phyloP scores from a whole-genome alignment of 805 yeast genomes.

The Ogataea zsoltii region DNA sequence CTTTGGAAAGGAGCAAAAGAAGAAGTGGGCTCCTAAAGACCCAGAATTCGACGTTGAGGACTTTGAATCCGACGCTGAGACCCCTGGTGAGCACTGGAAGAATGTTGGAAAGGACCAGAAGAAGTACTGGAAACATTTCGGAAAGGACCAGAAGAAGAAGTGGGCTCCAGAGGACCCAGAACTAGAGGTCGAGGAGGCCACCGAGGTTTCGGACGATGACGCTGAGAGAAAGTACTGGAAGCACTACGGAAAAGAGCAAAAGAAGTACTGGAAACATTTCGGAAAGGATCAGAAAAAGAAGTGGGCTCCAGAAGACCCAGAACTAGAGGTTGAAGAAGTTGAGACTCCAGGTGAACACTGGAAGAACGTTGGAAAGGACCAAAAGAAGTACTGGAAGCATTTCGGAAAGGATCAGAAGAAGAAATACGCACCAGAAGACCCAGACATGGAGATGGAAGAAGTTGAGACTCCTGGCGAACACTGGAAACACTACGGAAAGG shows the following conservation, averaged over 20 bases:
- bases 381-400: conserved; percentile 28
- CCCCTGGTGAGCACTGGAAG: conserved; percentile 26
- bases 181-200: background rate
- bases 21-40: conserved; percentile 27
- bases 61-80: conserved; percentile 11
- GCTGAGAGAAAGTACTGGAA: conserved; percentile 25
- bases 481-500: conserved; percentile 24
- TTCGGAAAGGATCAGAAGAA: conserved; percentile 28
- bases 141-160: conserved; percentile 29
- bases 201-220: conserved; percentile 2
- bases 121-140: conserved; percentile 28
- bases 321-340: conserved; percentile 3
- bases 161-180: conserved; percentile 23
- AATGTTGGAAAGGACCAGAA: conserved; percentile 23
- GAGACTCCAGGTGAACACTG: conserved; percentile 24
- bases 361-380: conserved; percentile 25
- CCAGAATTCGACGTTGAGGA: conserved; percentile 5
- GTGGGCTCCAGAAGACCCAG: conserved; percentile 23
- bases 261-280: conserved; percentile 30
- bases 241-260: conserved; percentile 24
- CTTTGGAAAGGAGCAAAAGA: conserved; percentile 29
- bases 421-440: conserved; percentile 23
- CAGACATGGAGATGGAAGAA: conserved; percentile 10
- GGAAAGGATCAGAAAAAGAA: conserved; percentile 32
- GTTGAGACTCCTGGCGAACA: conserved; percentile 18